Conservation (phyloP, 176 grass and related monocot species). For the Canna indica region DNA sequence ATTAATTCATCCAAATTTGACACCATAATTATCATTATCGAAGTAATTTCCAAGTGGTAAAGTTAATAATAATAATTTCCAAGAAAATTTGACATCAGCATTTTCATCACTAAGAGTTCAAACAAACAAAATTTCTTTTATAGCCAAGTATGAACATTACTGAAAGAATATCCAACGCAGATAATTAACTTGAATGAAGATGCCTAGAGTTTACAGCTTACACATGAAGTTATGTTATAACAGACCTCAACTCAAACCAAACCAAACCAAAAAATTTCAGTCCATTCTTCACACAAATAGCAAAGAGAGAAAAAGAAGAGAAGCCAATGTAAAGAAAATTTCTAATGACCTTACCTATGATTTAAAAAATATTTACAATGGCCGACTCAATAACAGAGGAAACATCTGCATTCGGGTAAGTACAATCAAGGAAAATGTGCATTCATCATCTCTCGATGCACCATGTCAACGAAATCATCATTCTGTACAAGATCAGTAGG, state of each 20-base stretch:
- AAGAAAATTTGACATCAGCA: not conserved
- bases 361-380: not conserved
- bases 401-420: not conserved
- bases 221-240: not conserved
- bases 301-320: not conserved
- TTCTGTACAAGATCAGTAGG: constrained; percentile 24
- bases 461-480: constrained; percentile 47
- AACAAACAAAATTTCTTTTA: not conserved
- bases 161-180: not conserved
- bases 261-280: not conserved
- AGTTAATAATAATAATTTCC: too few relatives aligned
- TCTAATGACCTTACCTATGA: constrained; percentile 2
- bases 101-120: too few relatives aligned
- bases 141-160: not conserved
- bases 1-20: too few relatives aligned
- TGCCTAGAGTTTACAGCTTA: not conserved
- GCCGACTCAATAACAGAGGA: not conserved
- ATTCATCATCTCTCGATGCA: constrained; percentile 40
- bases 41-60: too few relatives aligned
- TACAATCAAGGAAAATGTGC: constrained; percentile 18
- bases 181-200: not conserved
- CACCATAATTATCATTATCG: too few relatives aligned
- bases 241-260: not conserved
- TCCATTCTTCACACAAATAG: not conserved
- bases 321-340: not conserved